Conservation (phyloP, 1,139 yeast genomes). For the Pneumocystis jirovecii region DNA sequence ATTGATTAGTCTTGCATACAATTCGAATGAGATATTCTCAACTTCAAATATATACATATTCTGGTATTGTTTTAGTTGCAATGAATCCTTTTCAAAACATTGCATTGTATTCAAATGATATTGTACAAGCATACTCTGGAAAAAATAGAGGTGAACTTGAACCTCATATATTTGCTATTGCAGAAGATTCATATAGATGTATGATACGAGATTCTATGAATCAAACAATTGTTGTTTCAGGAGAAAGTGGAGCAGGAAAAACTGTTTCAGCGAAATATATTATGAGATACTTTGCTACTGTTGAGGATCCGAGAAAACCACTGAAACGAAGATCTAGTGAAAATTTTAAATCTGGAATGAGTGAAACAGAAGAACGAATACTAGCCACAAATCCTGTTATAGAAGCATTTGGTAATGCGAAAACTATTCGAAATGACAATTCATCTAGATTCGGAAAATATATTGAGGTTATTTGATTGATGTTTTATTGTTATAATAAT, state of each 20-base stretch:
- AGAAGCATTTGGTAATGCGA: conserved; percentile 98
- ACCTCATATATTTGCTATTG: conserved; percentile 94
- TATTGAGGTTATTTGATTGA: conserved; percentile 40
- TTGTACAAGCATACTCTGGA: conserved; percentile 87
- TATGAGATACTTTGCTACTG: conserved; percentile 95
- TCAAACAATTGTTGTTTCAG: conserved; percentile 93
- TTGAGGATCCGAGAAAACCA: conserved; percentile 47
- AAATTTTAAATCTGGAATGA: conserved; percentile 33
- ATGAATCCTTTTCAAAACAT: conserved; percentile 89
- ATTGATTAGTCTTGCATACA: background rate
- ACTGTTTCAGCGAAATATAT: conserved; percentile 94
- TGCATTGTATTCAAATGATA: conserved; percentile 79
- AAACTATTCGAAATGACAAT: conserved; percentile 91
- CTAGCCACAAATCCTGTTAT: conserved; percentile 95
- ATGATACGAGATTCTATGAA: conserved; percentile 74
- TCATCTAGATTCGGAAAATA: conserved; percentile 96
- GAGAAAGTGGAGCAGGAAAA: conserved; percentile 98
- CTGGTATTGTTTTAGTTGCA: conserved; percentile 93
- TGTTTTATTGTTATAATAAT: background rate
- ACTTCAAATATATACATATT: conserved; percentile 81
- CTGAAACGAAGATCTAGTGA: conserved; percentile 21
- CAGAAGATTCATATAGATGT: conserved; percentile 93
- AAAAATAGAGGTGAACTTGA: conserved; percentile 85
- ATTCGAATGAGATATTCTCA: conserved; percentile 50
- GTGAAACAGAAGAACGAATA: conserved; percentile 85